Evolutionary conservation across 2,329 filamentous ascomycete species (phyloP).

Genomic region (Aspergillus transmontanensis): DNA sequence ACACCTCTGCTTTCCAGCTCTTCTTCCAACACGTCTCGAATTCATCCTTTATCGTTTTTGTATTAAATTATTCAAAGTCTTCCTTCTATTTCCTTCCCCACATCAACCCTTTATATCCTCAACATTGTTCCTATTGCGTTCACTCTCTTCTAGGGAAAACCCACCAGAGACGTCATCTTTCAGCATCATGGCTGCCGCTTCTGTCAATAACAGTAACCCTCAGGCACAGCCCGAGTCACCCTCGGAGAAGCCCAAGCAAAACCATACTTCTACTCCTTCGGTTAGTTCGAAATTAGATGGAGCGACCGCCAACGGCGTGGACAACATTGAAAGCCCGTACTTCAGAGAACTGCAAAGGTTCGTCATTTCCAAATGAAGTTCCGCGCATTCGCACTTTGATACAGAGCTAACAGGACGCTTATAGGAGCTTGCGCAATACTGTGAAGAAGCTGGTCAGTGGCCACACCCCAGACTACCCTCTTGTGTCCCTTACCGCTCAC

Average conservation of each 20-base stretch:
- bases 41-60: conserved; percentile 12
- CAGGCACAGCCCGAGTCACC: conserved; percentile 65
- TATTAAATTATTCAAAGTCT: conserved; percentile 5
- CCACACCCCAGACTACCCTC: neutral
- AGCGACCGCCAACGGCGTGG: conserved; percentile 52
- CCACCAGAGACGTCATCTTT: neutral
- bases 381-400: conserved; percentile 3
- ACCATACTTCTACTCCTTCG: conserved; percentile 53
- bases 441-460: conserved; percentile 87
- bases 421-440: conserved; percentile 84
- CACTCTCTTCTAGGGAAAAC: conserved; percentile 4
- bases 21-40: conserved; percentile 10
- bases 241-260: conserved; percentile 67
- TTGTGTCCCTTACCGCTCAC: conserved; percentile 14
- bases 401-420: conserved; percentile 21
- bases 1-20: conserved; percentile 16
- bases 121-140: conserved; percentile 6
- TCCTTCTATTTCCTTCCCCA: neutral
- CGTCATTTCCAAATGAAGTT: conserved; percentile 32
- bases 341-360: conserved; percentile 91
- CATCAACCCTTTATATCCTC: neutral
- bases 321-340: conserved; percentile 74
- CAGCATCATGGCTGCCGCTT: conserved; percentile 62
- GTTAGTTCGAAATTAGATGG: conserved; percentile 34
- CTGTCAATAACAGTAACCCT: conserved; percentile 63